Percentiles rank a stretch among this genome's conserved stretches.
These are phyloP conservation scores for Termitomyces sp. DNA, from an alignment of 768 basidiomycete species.

Conservation along the genomic window DNA sequence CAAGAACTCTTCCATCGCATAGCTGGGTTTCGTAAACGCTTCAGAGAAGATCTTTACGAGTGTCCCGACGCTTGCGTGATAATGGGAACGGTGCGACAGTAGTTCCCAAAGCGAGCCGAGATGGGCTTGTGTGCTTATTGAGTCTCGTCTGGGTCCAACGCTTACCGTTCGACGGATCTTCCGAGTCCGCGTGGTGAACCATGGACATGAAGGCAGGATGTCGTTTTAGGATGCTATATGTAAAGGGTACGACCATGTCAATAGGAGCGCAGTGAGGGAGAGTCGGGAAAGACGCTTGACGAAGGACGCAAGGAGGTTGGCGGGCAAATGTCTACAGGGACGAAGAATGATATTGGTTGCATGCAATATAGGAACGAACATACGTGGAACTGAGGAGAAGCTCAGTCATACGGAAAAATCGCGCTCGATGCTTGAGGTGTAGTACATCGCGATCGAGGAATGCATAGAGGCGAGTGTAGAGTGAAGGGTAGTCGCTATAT, in stretches of 20 bases:
- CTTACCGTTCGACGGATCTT: slow-evolving; percentile 29
- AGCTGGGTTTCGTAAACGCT: slow-evolving; percentile 90
- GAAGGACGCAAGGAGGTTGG: slow-evolving; percentile 90
- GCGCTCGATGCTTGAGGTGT: slow-evolving; percentile 87
- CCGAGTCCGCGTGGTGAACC: slow-evolving; percentile 66
- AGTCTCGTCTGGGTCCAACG: background rate
- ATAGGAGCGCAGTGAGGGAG: slow-evolving; percentile 80
- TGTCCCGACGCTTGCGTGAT: slow-evolving; percentile 83
- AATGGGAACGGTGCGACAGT: slow-evolving; percentile 71
- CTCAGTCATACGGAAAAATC: slow-evolving; percentile 92
- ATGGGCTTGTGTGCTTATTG: slow-evolving; percentile 61
- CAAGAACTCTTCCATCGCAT: slow-evolving; percentile 91
- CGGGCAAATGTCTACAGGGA: slow-evolving; percentile 68
- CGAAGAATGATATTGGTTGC: background rate
- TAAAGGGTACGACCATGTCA: slow-evolving; percentile 87
- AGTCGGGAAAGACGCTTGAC: slow-evolving; percentile 86
- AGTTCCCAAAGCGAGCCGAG: slow-evolving; percentile 94
- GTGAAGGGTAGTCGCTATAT: slow-evolving; percentile 87
- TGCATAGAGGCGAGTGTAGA: slow-evolving; percentile 88
- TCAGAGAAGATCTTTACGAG: slow-evolving; percentile 82
- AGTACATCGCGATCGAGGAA: slow-evolving; percentile 86
- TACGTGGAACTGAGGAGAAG: slow-evolving; percentile 91
- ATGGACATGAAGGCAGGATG: slow-evolving; percentile 91
- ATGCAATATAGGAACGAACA: slow-evolving; percentile 17
- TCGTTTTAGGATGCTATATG: slow-evolving; percentile 88